Base-by-base conservation (phyloP, 2,329 filamentous ascomycete species). In the Aspergillus sp. region DNA sequence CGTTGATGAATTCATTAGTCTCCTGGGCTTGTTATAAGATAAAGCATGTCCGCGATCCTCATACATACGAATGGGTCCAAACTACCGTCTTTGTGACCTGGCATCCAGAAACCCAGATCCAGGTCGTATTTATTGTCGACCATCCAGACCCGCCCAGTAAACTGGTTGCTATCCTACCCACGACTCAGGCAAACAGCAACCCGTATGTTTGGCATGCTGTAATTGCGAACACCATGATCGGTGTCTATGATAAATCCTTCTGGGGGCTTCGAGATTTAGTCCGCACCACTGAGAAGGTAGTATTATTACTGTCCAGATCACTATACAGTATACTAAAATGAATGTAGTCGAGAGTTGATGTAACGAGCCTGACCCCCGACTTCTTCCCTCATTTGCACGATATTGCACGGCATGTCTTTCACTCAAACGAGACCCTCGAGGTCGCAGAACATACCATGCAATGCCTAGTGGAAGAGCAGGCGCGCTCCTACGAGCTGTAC, bases 341-440 rank as follows among this genome's bases (percentile, higher is more conserved):
- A 23, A 36, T 13, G 0, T 2, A 69, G 67, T 53, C 43, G 19
- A 58, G 67, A 47, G 58, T 60, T 23, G 15, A 58, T 7, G 15
- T 30, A 5, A 52, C 47, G 3, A 51, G 58, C 12, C 51, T 61
- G 8, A 50, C 58, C 17, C 61, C 58, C 5, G 55, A 71, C 23
- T 72, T 72, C 28, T 72, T 72, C 57, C 63, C 63, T 10, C 57
- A 63, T 12, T 67, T 75, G 2, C 73, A 76, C 58, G 69, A 76
- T 25, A 69, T 71, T 47, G 69, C 69, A 5, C 65, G 74, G 10
- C 74, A 76, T 57, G 66, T 68, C 21, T 70, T 73, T 23, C 72
- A 76, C 53, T 68, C 64, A 4, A 68, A 65, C 5, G 74, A 76
- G 61, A 70, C 68, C 4, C 67, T 76, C n/a, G 66, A 71, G 7